Evolutionary conservation across 176 grass and related monocot genomes (phyloP).

Genomic region (Ampelocalamus luodianensis): DNA sequence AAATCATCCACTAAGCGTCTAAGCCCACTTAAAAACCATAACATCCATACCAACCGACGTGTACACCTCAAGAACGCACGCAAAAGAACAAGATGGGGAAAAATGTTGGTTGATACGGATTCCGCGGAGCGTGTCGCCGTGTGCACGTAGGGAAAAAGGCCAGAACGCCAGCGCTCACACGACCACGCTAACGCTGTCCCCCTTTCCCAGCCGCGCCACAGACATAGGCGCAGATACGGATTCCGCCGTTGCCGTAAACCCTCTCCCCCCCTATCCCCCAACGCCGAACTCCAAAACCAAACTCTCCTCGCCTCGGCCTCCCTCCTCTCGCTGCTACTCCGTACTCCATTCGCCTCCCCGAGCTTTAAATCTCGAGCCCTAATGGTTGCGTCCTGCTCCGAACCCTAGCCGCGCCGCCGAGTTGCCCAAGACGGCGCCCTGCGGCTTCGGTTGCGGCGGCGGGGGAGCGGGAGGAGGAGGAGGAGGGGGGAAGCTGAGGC

Average conservation of each 20-base stretch:
- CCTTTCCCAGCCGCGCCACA: background rate
- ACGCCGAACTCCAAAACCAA: background rate
- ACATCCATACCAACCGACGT: background rate
- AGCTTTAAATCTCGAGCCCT: background rate
- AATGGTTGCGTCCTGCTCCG: slow-evolving; percentile 29
- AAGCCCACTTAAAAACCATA: background rate
- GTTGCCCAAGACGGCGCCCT: slow-evolving; percentile 56
- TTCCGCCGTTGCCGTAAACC: slow-evolving; percentile 54
- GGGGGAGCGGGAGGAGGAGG: slow-evolving; percentile 33
- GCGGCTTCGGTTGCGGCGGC: slow-evolving; percentile 53
- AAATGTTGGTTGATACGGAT: background rate
- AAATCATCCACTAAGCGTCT: background rate
- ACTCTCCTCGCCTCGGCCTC: background rate
- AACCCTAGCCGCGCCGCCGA: slow-evolving; percentile 23
- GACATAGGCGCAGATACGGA: slow-evolving; percentile 35
- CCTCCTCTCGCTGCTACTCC: background rate
- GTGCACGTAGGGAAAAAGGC: slow-evolving; percentile 21
- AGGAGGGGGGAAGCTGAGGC: slow-evolving; percentile 53
- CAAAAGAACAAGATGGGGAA: slow-evolving; percentile 16
- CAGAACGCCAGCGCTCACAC: background rate
- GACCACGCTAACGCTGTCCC: background rate
- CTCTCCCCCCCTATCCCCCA: background rate
- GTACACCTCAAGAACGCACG: background rate
- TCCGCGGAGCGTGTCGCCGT: background rate
- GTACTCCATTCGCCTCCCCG: slow-evolving; percentile 11